Evolutionary conservation across 306 rosid genomes (phyloP).

Genomic region (Casuarina glauca): DNA sequence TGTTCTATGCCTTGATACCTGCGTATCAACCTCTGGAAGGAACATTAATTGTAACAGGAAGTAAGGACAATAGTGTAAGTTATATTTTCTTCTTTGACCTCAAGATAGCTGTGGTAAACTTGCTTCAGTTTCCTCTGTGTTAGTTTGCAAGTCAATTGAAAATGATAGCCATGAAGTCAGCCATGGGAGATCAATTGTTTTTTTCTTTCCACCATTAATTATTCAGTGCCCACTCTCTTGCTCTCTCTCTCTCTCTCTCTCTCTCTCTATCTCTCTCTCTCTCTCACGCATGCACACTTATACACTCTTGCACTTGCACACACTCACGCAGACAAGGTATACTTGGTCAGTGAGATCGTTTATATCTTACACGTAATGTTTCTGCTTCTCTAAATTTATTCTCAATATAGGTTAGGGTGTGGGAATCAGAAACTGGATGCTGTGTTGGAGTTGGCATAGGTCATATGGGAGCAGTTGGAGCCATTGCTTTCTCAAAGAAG

Average conservation of each 20-base stretch:
- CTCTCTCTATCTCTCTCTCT: neutral
- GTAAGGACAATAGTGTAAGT: constrained; percentile 91
- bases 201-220: neutral
- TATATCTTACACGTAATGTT: neutral
- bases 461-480: constrained; percentile 92
- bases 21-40: constrained; percentile 74
- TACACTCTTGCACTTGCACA: too few species aligned
- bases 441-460: constrained; percentile 86
- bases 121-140: neutral
- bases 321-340: neutral
- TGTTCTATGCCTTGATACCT: constrained; percentile 84
- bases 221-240: neutral
- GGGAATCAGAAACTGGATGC: constrained; percentile 78
- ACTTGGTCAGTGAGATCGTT: neutral
- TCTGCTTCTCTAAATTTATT: constrained; percentile 27
- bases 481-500: constrained; percentile 80
- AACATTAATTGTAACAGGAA: constrained; percentile 73
- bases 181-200: neutral
- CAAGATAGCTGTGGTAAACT: neutral
- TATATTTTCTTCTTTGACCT: constrained; percentile 13
- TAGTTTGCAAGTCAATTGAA: neutral
- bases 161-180: neutral
- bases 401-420: constrained; percentile 75
- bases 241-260: neutral
- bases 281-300: too few species aligned